Evolutionary conservation across 2,329 filamentous ascomycete species (phyloP).

Genomic region (Verticillium albo-atrum): DNA sequence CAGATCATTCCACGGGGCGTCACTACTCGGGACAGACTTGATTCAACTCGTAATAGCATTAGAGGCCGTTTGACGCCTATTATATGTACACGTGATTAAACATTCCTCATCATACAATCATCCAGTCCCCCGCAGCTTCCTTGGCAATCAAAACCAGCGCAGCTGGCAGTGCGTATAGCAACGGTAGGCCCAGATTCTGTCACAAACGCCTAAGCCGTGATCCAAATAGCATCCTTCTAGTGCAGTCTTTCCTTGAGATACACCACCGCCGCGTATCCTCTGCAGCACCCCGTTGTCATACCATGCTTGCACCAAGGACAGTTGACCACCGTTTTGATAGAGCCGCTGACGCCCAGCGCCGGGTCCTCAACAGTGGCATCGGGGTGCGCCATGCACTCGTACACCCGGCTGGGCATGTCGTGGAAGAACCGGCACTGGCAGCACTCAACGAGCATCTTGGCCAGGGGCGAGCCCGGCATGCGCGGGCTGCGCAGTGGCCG

Average conservation of each 20-base stretch:
- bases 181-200: neutral
- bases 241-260: constrained; percentile 62
- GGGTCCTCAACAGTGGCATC: constrained; percentile 49
- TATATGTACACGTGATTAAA: neutral
- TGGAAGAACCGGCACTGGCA: constrained; percentile 61
- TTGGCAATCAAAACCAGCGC: neutral
- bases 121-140: neutral
- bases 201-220: no score
- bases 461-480: constrained; percentile 29
- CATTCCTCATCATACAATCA: neutral
- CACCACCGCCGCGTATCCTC: constrained; percentile 63
- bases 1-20: neutral
- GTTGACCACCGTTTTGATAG: constrained; percentile 57
- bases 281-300: constrained; percentile 66
- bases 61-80: neutral
- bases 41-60: neutral
- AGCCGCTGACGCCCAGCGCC: constrained; percentile 47
- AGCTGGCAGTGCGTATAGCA: neutral
- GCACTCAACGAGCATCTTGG: constrained; percentile 63
- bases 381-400: constrained; percentile 60
- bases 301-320: constrained; percentile 71
- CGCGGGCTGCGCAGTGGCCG: neutral
- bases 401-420: constrained; percentile 60
- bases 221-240: constrained; percentile 10
- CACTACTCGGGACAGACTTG: neutral